These are phyloP conservation scores for Diaporthe aspalathi DNA, from an alignment of 2,329 filamentous ascomycete species.

Conservation along the genomic window DNA sequence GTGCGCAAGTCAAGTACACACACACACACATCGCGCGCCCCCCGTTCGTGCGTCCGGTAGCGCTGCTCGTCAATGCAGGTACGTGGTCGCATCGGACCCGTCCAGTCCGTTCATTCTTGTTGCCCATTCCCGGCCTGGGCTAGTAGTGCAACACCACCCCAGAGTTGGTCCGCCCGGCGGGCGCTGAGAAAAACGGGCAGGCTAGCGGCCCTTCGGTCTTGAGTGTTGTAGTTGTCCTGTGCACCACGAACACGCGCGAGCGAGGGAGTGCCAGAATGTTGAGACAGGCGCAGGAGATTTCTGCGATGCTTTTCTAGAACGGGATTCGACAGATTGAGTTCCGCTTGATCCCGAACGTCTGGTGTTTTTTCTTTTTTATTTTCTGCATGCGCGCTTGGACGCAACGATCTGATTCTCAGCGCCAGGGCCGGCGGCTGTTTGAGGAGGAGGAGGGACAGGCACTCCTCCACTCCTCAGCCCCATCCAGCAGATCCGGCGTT, in stretches of 20 bases:
- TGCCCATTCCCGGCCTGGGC: conserved; percentile 5
- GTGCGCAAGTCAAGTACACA: background rate
- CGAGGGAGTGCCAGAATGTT: background rate
- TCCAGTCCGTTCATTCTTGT: background rate
- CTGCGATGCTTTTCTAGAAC: conserved; percentile 30
- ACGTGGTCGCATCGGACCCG: conserved; percentile 7
- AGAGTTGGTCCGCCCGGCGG: conserved; percentile 12
- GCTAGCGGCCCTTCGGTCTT: background rate
- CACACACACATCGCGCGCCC: too few relatives aligned
- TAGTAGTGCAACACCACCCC: conserved; percentile 15
- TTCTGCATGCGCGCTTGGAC: conserved; percentile 25
- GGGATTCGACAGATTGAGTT: conserved; percentile 28
- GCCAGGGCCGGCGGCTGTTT: conserved; percentile 25
- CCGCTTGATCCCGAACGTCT: conserved; percentile 20
- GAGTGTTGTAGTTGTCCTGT: conserved; percentile 20
- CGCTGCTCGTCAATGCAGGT: conserved; percentile 28
- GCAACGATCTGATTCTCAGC: conserved; percentile 4
- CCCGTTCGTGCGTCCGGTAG: conserved; percentile 10
- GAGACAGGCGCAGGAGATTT: conserved; percentile 10
- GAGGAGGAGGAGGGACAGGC: conserved; percentile 10
- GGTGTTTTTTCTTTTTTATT: background rate
- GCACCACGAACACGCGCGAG: conserved; percentile 19
- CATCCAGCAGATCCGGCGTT: background rate
- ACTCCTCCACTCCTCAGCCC: background rate
- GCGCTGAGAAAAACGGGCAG: conserved; percentile 27